These are phyloP conservation scores for Clarkia xantiana DNA, from an alignment of 345 rosid genomes.

Conservation along the genomic window DNA sequence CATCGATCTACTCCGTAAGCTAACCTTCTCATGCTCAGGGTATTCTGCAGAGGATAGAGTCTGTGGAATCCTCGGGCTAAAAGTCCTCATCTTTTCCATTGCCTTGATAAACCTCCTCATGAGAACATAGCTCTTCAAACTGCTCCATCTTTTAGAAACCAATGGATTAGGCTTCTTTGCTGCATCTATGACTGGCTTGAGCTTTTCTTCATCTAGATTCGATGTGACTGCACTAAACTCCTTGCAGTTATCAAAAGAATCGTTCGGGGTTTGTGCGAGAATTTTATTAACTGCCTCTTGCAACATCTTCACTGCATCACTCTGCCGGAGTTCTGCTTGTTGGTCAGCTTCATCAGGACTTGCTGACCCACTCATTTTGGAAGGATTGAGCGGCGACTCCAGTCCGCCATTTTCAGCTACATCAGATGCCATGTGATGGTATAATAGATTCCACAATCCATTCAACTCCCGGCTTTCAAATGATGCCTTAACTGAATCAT, in stretches of 20 bases:
- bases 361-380: slow-evolving; percentile 1
- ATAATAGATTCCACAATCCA: slow-evolving; percentile 58
- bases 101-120: slow-evolving; percentile 70
- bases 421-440: slow-evolving; percentile 61
- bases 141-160: slow-evolving; percentile 64
- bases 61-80: slow-evolving; percentile 30
- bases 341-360: slow-evolving; percentile 18
- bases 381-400: slow-evolving; percentile 11
- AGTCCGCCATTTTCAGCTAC: slow-evolving; percentile 26
- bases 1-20: slow-evolving; percentile 40
- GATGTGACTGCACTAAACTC: slow-evolving; percentile 21
- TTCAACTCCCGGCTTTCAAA: slow-evolving; percentile 35
- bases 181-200: slow-evolving; percentile 13
- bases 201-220: slow-evolving; percentile 12
- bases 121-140: slow-evolving; percentile 54
- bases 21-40: slow-evolving; percentile 52
- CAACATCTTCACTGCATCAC: slow-evolving; percentile 52
- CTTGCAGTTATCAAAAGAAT: slow-evolving; percentile 35
- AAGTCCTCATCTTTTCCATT: slow-evolving; percentile 45
- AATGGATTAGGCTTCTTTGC: slow-evolving; percentile 15
- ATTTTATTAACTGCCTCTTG: slow-evolving; percentile 72
- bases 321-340: slow-evolving; percentile 12
- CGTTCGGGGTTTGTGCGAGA: slow-evolving; percentile 56
- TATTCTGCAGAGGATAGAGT: slow-evolving; percentile 28
- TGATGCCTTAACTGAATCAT: slow-evolving; percentile 13